A percentile compares a stretch with the other conserved stretches of the same genome.
These are phyloP conservation scores for Globisporangium recalcitrans DNA, from an alignment of 352 stramenopile genomes.

Conservation along the genomic window DNA sequence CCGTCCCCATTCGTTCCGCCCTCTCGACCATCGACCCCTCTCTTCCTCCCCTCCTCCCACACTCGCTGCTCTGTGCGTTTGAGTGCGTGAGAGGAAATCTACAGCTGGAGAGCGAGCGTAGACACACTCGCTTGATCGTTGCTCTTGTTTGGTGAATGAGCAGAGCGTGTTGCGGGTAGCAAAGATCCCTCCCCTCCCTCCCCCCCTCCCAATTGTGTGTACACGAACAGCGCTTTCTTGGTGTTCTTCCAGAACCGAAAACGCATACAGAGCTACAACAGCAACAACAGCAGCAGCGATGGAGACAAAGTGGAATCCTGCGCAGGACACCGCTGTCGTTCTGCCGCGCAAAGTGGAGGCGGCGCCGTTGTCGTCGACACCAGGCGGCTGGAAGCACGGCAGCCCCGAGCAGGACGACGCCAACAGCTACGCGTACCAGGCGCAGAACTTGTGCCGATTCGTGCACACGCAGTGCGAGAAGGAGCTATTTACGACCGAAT, in stretches of 20 bases:
- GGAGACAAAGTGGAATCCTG: slow-evolving; percentile 1
- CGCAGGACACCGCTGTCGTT: background rate
- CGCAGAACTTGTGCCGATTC: slow-evolving; percentile 31
- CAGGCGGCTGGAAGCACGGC: slow-evolving; percentile 14
- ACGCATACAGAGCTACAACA: background rate
- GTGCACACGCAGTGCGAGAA: slow-evolving; percentile 71
- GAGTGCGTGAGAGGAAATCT: background rate
- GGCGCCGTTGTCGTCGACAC: background rate
- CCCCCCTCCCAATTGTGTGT: background rate
- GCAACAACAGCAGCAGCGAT: background rate
- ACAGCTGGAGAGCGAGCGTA: background rate
- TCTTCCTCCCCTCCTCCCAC: background rate
- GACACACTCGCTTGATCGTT: background rate
- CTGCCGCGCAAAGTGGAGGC: slow-evolving; percentile 4
- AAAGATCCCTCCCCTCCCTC: background rate
- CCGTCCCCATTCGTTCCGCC: background rate
- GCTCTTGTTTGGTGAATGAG: background rate
- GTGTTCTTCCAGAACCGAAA: background rate
- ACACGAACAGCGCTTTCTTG: background rate
- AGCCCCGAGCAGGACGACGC: slow-evolving; percentile 19
- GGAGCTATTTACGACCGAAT: slow-evolving; percentile 68
- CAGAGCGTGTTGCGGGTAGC: background rate
- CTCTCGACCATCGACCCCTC: background rate
- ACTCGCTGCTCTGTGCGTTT: background rate
- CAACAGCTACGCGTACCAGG: slow-evolving; percentile 20